Percentiles rank a stretch among this genome's conserved stretches.
phyloP scores from a whole-genome alignment of 2,329 filamentous ascomycete species.

The Penicillium sp. region DNA sequence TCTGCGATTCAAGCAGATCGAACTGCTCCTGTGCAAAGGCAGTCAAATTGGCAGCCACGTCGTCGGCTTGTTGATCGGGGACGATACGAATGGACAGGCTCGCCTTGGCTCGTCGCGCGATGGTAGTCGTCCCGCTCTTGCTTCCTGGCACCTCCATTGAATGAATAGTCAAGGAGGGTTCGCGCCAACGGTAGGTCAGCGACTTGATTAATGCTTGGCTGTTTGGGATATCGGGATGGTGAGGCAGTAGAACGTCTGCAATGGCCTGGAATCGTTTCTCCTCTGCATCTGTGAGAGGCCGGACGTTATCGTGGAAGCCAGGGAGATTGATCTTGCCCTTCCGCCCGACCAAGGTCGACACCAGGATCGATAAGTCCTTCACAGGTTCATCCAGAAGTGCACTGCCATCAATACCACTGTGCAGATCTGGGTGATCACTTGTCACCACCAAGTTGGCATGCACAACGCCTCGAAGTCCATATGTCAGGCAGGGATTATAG shows the following conservation, averaged over 20 bases:
- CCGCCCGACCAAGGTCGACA: constrained; percentile 79
- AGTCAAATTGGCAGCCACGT: constrained; percentile 71
- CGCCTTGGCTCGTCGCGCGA: constrained; percentile 85
- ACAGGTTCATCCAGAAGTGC: constrained; percentile 87
- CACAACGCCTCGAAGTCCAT: constrained; percentile 89
- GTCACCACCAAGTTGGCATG: constrained; percentile 90
- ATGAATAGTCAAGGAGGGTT: constrained; percentile 92
- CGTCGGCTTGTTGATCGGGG: constrained; percentile 84
- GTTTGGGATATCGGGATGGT: constrained; percentile 67
- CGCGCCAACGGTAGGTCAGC: constrained; percentile 92
- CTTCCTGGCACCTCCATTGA: constrained; percentile 84
- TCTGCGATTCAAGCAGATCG: constrained; percentile 74
- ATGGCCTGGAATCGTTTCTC: constrained; percentile 84
- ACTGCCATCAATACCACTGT: constrained; percentile 96
- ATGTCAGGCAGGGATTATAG: constrained; percentile 91
- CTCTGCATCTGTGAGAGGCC: constrained; percentile 75
- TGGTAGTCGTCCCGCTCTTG: constrained; percentile 78
- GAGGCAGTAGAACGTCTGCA: constrained; percentile 72
- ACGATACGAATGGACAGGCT: constrained; percentile 90
- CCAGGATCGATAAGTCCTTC: constrained; percentile 83
- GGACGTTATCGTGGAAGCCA: constrained; percentile 83
- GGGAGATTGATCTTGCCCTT: constrained; percentile 84
- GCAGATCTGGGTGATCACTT: constrained; percentile 83
- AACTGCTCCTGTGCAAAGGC: constrained; percentile 74
- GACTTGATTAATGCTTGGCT: constrained; percentile 76